Evolutionary conservation across 352 stramenopile genomes (phyloP), one percentile per base, ranked within the genome.

Genomic region (Phytopythium mirpurense): DNA sequence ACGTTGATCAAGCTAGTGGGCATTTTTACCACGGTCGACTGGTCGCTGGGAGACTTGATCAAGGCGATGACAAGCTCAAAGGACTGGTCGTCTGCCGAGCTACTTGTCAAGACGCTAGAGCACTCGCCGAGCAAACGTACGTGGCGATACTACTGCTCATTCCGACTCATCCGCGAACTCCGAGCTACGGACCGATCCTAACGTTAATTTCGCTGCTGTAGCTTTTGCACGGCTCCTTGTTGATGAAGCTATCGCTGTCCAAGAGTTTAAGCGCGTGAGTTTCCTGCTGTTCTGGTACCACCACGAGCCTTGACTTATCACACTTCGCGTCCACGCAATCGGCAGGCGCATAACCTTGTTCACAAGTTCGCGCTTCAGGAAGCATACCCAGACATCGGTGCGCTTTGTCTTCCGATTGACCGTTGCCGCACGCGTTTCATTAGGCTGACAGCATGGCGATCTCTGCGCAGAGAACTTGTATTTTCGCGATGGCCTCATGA

Each of bases 191-290:
- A n/a, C n/a, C n/a, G n/a, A n/a, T n/a, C n/a, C n/a, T n/a, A n/a
- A n/a, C n/a, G n/a, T 32, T 32, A 9, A 5, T 32, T 9, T 32
- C 29, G 29, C 29, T 32, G n/a, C n/a, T 40, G 27, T 41, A 83
- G 70, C 32, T 3, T 53, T 88, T 6, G 65, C 65, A 2, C 75
- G 63, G 14, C 47, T 70, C 12, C 47, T 89, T 0, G 73, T 89
- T 8, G 54, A 89, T 12, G 63, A 86, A 66, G 71, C 75, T 9
- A 82, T 89, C 42, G 57, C 42, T 23, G 47, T 68, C 1, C 71
- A 80, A 32, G 78, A 89, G 15, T 79, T 87, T 32, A 87, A 86
- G 29, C 68, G 78, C 16, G 78, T 84, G 70, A 16, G 27, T 27
- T n/a, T n/a, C n/a, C n/a, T n/a, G n/a, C n/a, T n/a, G n/a, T n/a